Percentiles rank a stretch among this genome's conserved stretches.
These are phyloP conservation scores for Tirmania nivea DNA, from an alignment of 495 filamentous ascomycete genomes.

Conservation along the genomic window DNA sequence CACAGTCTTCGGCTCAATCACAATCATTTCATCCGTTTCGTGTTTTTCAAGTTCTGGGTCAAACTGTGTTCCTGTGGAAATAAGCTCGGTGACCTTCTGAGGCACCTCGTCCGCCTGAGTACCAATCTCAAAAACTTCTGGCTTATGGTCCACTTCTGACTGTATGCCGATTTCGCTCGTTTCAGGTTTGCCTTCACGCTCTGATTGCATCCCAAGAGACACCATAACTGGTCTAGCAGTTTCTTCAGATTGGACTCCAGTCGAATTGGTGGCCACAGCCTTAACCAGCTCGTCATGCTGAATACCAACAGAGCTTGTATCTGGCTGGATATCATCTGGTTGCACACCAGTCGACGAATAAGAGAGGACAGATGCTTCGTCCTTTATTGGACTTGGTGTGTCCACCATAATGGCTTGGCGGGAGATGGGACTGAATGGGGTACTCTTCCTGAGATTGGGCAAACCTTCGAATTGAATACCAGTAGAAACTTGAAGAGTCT, in stretches of 20 bases:
- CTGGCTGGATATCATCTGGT: neutral
- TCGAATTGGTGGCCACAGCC: neutral
- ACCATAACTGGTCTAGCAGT: neutral
- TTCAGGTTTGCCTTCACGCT: neutral
- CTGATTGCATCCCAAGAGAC: neutral
- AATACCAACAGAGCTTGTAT: neutral
- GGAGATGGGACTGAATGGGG: too few species aligned
- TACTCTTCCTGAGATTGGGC: neutral
- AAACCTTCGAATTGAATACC: neutral
- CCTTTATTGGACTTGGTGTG: neutral
- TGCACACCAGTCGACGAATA: neutral
- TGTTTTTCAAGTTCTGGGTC: conserved; percentile 4
- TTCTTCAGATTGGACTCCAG: neutral
- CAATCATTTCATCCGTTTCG: neutral
- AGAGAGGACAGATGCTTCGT: neutral
- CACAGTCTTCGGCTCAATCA: neutral
- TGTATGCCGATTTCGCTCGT: neutral
- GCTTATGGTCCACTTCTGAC: neutral
- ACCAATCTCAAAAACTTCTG: neutral
- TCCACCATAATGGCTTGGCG: neutral
- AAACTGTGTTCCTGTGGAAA: conserved; percentile 10
- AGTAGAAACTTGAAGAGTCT: neutral
- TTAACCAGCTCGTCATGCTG: neutral
- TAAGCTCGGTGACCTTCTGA: neutral
- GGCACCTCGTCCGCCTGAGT: conserved; percentile 1